phyloP scores from a whole-genome alignment of 2,329 filamentous ascomycete genomes.

The Septoria petroselini region DNA sequence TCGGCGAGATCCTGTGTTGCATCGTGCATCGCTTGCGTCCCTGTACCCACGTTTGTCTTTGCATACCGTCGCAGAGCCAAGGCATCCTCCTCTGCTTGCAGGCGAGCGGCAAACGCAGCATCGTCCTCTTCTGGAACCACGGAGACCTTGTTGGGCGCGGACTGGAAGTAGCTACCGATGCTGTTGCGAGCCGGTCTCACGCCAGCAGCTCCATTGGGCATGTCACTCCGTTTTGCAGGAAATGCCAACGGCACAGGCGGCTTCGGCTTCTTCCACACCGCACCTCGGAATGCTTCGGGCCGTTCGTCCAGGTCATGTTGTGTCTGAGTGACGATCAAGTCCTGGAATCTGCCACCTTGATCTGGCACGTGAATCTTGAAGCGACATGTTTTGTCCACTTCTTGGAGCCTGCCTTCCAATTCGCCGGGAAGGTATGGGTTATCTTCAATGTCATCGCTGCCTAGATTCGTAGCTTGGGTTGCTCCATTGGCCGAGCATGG shows the following conservation, averaged over 20 bases:
- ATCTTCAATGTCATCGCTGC: slow-evolving; percentile 20
- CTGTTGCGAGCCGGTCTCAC: slow-evolving; percentile 4
- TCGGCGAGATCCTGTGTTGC: slow-evolving; percentile 48
- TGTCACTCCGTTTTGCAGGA: slow-evolving; percentile 3
- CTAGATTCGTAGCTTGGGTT: slow-evolving; percentile 14
- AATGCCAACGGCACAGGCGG: slow-evolving; percentile 6
- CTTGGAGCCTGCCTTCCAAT: slow-evolving; percentile 19
- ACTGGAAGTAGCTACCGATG: slow-evolving; percentile 24
- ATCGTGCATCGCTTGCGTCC: slow-evolving; percentile 12
- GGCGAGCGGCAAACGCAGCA: slow-evolving; percentile 29
- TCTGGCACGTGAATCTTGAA: slow-evolving; percentile 46
- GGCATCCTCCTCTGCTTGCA: slow-evolving; percentile 35
- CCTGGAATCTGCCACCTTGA: slow-evolving; percentile 41
- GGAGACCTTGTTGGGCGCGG: slow-evolving; percentile 8
- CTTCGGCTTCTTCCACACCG: slow-evolving; percentile 47
- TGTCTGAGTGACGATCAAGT: slow-evolving; percentile 46
- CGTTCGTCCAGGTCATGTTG: slow-evolving; percentile 41
- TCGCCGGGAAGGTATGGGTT: slow-evolving; percentile 33
- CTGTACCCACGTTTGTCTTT: slow-evolving; percentile 8
- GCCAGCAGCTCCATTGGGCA: slow-evolving; percentile 1
- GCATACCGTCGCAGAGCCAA: slow-evolving; percentile 5
- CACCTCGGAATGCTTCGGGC: slow-evolving; percentile 46
- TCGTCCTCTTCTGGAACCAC: slow-evolving; percentile 26
- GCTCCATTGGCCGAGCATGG: slow-evolving; percentile 4
- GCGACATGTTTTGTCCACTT: slow-evolving; percentile 37